phyloP scores from a whole-genome alignment of 768 basidiomycete genomes.

The Suillus plorans region DNA sequence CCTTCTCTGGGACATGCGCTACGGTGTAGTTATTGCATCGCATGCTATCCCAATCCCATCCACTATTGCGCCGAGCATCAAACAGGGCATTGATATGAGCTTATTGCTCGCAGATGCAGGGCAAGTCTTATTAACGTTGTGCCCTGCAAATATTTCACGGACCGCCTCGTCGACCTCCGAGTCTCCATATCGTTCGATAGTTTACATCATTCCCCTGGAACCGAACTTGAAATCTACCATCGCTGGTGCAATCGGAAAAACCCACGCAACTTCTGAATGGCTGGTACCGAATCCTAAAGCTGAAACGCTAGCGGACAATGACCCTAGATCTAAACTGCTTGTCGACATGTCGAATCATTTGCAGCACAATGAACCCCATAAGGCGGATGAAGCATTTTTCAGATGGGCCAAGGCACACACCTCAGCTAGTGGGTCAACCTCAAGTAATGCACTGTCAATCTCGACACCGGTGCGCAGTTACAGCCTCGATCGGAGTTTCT shows the following conservation, averaged over 20 bases:
- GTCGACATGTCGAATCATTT: constrained; percentile 40
- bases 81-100: constrained; percentile 28
- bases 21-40: constrained; percentile 59
- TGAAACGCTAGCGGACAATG: constrained; percentile 16
- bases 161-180: constrained; percentile 33
- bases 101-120: constrained; percentile 37
- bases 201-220: constrained; percentile 59
- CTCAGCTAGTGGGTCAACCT: constrained; percentile 9
- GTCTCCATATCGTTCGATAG: constrained; percentile 42
- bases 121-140: constrained; percentile 52
- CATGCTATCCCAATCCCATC: constrained; percentile 52
- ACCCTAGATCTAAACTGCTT: constrained; percentile 33
- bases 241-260: constrained; percentile 60
- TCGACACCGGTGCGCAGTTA: neutral
- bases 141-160: neutral
- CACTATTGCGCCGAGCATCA: constrained; percentile 31
- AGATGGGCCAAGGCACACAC: constrained; percentile 52
- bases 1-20: constrained; percentile 70
- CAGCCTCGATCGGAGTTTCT: constrained; percentile 8
- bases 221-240: constrained; percentile 59
- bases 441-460: constrained; percentile 2
- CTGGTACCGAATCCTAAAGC: constrained; percentile 21
- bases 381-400: constrained; percentile 60
- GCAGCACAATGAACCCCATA: constrained; percentile 42
- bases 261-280: constrained; percentile 46